Conservation (phyloP, 23 red algal species). For the Chondrus crispus region DNA sequence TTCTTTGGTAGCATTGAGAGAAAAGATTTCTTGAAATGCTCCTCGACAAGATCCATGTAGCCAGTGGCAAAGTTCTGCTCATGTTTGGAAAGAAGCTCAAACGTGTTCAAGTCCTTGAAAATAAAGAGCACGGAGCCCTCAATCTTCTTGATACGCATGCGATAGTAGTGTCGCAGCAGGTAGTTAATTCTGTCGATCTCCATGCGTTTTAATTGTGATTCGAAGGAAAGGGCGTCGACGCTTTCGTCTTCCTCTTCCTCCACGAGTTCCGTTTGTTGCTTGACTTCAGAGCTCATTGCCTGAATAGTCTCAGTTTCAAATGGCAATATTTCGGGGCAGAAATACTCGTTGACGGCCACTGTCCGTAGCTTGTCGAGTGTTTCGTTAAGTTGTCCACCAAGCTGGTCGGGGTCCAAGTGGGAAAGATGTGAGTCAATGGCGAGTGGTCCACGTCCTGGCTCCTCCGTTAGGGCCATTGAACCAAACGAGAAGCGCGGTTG, state of each 20-base stretch:
- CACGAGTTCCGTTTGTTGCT: conserved; percentile 34
- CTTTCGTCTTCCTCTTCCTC: conserved; percentile 53
- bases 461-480: conserved; percentile 57
- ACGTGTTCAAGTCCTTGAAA: conserved; percentile 16
- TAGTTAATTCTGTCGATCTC: conserved; percentile 71
- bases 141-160: conserved; percentile 53
- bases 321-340: conserved; percentile 37
- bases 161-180: conserved; percentile 48
- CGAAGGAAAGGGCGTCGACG: conserved; percentile 3
- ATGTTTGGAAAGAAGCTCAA: conserved; percentile 25
- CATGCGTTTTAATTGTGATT: conserved; percentile 43
- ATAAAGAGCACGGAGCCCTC: conserved; percentile 32
- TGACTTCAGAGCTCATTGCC: conserved; percentile 1
- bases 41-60: conserved; percentile 41
- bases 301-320: background rate
- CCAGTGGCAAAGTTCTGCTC: conserved; percentile 34
- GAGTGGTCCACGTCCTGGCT: background rate
- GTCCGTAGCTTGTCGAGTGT: conserved; percentile 24
- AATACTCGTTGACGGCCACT: conserved; percentile 42
- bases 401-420: background rate
- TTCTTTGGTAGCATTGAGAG: conserved; percentile 45
- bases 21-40: conserved; percentile 69
- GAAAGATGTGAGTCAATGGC: background rate
- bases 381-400: background rate
- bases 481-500: conserved; percentile 55